These are phyloP conservation scores for Earliella scabrosa DNA, from an alignment of 1,284 basidiomycete genomes.

Conservation along the genomic window DNA sequence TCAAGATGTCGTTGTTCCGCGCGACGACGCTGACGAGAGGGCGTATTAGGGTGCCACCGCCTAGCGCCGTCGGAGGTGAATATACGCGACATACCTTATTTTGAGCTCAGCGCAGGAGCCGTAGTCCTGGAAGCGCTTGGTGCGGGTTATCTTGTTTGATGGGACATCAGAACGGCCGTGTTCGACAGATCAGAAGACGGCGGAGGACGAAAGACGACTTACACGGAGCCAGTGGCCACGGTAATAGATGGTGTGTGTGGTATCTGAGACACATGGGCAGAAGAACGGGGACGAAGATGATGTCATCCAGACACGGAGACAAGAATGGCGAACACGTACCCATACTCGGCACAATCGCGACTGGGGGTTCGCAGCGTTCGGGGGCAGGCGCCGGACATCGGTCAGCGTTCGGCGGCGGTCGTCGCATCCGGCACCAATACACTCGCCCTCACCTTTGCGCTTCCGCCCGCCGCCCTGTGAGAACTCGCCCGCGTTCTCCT, in stretches of 20 bases:
- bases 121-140: constrained; percentile 75
- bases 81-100: constrained; percentile 60
- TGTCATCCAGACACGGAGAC: constrained; percentile 22
- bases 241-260: constrained; percentile 86
- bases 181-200: constrained; percentile 19
- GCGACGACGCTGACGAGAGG: constrained; percentile 70
- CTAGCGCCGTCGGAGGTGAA: background rate
- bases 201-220: constrained; percentile 20
- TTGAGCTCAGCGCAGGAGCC: constrained; percentile 71
- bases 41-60: constrained; percentile 3
- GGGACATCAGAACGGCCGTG: constrained; percentile 28
- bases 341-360: constrained; percentile 37
- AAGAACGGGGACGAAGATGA: constrained; percentile 22
- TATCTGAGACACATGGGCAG: constrained; percentile 55
- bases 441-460: constrained; percentile 65
- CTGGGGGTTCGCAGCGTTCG: constrained; percentile 13
- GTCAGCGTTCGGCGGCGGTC: background rate
- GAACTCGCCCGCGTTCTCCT: constrained; percentile 54
- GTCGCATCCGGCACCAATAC: constrained; percentile 1
- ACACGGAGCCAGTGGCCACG: constrained; percentile 85
- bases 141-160: constrained; percentile 69
- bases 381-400: too few species aligned
- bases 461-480: constrained; percentile 66
- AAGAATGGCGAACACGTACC: constrained; percentile 22
- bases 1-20: constrained; percentile 82